Evolutionary conservation across 2,329 filamentous ascomycete genomes (phyloP).

Genomic region (Clonostachys rosea): DNA sequence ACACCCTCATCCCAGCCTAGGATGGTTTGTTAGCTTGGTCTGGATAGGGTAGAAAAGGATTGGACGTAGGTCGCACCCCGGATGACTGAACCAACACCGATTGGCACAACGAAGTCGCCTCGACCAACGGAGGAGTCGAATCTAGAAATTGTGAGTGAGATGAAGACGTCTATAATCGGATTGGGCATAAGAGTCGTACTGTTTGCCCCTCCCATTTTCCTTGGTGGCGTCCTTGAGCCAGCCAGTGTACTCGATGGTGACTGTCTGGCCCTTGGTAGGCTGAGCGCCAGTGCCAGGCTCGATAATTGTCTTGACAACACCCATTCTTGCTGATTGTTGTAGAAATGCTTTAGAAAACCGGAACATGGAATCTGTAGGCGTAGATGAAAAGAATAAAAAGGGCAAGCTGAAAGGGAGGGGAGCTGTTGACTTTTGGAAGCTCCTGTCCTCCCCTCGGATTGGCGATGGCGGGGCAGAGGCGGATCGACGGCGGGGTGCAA

Average conservation of each 20-base stretch:
- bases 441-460: too few species aligned
- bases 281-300: slow-evolving; percentile 56
- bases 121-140: slow-evolving; percentile 85
- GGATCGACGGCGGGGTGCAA: too few species aligned
- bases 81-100: slow-evolving; percentile 84
- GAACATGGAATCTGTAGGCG: too few species aligned
- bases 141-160: slow-evolving; percentile 37
- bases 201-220: slow-evolving; percentile 59
- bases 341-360: not conserved
- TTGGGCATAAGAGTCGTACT: slow-evolving; percentile 51
- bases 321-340: slow-evolving; percentile 43
- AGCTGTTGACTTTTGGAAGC: too few species aligned
- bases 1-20: slow-evolving; percentile 85
- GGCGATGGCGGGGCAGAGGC: too few species aligned
- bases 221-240: slow-evolving; percentile 67
- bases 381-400: too few species aligned
- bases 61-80: slow-evolving; percentile 55
- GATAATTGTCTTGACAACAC: slow-evolving; percentile 65
- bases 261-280: slow-evolving; percentile 64
- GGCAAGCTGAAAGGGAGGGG: too few species aligned
- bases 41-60: not conserved
- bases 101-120: slow-evolving; percentile 69
- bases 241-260: slow-evolving; percentile 89
- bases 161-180: not conserved
- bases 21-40: slow-evolving; percentile 1